A percentile compares a stretch with the other conserved stretches of the same genome.
Evolutionary conservation across 345 rosid species (phyloP).

Genomic region (Eucalyptus albens): DNA sequence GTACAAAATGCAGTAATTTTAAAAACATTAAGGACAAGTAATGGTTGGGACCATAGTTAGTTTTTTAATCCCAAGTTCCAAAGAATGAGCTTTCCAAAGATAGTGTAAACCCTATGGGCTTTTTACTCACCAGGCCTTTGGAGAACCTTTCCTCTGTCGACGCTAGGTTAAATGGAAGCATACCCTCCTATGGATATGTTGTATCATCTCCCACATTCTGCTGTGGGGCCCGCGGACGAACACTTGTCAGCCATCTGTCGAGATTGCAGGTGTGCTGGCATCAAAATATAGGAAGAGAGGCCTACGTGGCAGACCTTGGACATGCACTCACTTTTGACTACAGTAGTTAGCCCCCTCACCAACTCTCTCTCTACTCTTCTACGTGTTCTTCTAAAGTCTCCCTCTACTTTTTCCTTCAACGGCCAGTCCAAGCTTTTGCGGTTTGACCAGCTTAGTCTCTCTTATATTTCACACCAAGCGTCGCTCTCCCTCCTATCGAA

Average conservation of each 20-base stretch:
- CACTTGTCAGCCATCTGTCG: not conserved
- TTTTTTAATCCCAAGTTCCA: not conserved
- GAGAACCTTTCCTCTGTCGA: not conserved
- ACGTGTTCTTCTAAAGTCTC: not conserved
- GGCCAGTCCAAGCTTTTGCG: not conserved
- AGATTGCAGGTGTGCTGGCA: not conserved
- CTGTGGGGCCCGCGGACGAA: not conserved
- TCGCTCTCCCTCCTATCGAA: not conserved
- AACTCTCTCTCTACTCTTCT: not conserved
- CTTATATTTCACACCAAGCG: not conserved
- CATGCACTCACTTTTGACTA: not conserved
- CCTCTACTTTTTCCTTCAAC: not conserved
- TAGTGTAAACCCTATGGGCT: not conserved
- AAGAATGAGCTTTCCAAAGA: not conserved
- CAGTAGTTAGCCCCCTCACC: not conserved
- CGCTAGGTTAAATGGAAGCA: not conserved
- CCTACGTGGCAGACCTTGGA: not conserved
- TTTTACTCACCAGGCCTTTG: not conserved
- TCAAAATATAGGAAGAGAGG: not conserved
- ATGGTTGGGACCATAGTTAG: not conserved
- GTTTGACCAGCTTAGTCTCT: not conserved
- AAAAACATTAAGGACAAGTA: not conserved
- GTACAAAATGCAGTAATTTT: not conserved
- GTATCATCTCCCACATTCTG: not conserved
- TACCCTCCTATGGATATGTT: not conserved